Evolutionary conservation across 306 rosid genomes (phyloP), one percentile per base, ranked within the genome.

Genomic region (Pachyrhizus erosus): DNA sequence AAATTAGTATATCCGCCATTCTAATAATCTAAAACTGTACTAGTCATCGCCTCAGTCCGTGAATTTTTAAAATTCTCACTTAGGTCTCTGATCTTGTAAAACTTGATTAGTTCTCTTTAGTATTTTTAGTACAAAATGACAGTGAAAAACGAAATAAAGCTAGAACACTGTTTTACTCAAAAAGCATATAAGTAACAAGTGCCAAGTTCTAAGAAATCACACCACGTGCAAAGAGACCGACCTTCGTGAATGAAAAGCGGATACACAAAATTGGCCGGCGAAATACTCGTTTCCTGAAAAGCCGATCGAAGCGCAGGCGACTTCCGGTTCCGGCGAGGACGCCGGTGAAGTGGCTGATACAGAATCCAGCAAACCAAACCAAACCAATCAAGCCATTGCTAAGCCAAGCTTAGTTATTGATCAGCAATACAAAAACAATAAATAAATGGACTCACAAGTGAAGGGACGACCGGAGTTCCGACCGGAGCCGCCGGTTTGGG

Each of bases 201-300:
- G 12, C 55, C 5, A 46, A 61, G 57, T 71, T 31, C 18, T 4
- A 20, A 17, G 7, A 61, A 76, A 70, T 23, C 45, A 48, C 15
- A 48, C 15, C 43, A 20, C 7, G 49, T 18, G 73, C 20, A 27
- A 13, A 49, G 69, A 60, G 42, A 79, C 71, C 37, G 80, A 93
- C 99, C 99, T 93, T 96, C 99, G 88, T 96, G 99, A 67, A 96
- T 89, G 85, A 96, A 96, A 74, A 96, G 94, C 31, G 98, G 99
- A 80, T 93, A 96, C 51, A 96, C 98, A 52, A 96, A 92, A 88
- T 93, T 93, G 7, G 92, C 91, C 66, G 99, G 97, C 1, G 98
- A 92, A 46, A 96, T 14, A 73, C 42, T 89, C 0, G 99, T 92
- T 85, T 96, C 99, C 87, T 93, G 98, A 84, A 93, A 91, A 70